Conservation (phyloP, 2,329 filamentous ascomycete genomes). For the Akanthomyces muscarius region DNA sequence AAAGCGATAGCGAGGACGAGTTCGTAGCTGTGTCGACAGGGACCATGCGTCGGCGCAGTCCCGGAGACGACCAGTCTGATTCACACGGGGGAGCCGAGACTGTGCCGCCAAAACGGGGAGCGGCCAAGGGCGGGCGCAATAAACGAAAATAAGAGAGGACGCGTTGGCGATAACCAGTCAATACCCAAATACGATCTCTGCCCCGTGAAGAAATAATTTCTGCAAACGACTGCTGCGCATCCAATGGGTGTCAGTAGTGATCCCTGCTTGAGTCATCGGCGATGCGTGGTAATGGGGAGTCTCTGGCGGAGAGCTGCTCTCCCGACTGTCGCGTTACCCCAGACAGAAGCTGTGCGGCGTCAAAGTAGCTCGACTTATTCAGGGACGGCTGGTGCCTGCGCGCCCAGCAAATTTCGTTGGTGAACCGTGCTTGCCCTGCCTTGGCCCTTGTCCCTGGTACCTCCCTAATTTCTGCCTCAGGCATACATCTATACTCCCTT, state of each 20-base stretch:
- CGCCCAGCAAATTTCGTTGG: neutral
- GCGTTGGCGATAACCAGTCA: neutral
- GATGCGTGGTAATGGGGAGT: slow-evolving; percentile 2
- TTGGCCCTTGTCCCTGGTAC: slow-evolving; percentile 7
- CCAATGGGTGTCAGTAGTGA: neutral
- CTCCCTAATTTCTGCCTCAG: slow-evolving; percentile 25
- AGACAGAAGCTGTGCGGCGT: neutral
- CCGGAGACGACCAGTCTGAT: slow-evolving; percentile 67
- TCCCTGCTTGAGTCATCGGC: slow-evolving; percentile 23
- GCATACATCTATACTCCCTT: slow-evolving; percentile 22
- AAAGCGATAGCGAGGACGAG: slow-evolving; percentile 95
- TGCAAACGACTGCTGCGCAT: neutral
- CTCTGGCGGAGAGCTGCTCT: neutral
- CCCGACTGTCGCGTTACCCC: slow-evolving; percentile 11
- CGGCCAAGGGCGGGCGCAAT: slow-evolving; percentile 35
- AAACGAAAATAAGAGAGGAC: slow-evolving; percentile 35
- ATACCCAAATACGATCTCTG: slow-evolving; percentile 2
- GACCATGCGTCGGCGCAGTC: slow-evolving; percentile 82
- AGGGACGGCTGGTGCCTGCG: neutral
- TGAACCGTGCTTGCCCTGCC: neutral
- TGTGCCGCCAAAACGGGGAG: slow-evolving; percentile 36
- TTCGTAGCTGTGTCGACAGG: slow-evolving; percentile 65
- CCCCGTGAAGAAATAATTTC: neutral
- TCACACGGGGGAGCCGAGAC: slow-evolving; percentile 47
- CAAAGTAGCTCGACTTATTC: slow-evolving; percentile 7